Base-by-base conservation (phyloP, 2,329 filamentous ascomycete species). In the Trichoderma atrobrunneum region DNA sequence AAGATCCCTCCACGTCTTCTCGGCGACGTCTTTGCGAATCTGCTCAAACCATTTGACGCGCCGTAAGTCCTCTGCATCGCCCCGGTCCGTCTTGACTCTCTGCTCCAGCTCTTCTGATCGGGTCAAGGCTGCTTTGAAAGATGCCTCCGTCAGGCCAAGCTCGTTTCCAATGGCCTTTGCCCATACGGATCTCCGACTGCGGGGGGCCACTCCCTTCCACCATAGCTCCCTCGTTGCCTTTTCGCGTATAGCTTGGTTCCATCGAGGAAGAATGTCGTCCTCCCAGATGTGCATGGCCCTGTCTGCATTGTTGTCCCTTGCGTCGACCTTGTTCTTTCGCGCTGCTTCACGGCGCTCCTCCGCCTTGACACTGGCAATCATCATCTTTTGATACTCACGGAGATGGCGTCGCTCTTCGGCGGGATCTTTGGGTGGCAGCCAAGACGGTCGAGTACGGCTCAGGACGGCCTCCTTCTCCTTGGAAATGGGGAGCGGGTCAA, bases 361-460 rank as follows among this genome's bases (percentile, higher is more conserved):
- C 0, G 88, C 87, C 77, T 89, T 88, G 66, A 84, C 80, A 75
- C 89, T 90, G 59, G 84, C 84, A 0, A 85, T 86, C 91, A 95
- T 93, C 92, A 96, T 95, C 80, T 87, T 90, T 81, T 95, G 91
- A 79, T 95, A 96, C 79, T 96, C 90, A 78, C 89, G 94, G 75
- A 99, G 80, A 81, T 99, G 96, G 76, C 91, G 91, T 79, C 89
- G 93, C 83, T 99, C 96, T 81, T 99, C 96, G 69, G 92, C 92
- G 2, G 94, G 95, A 75, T 96, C 91, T 82, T 96, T 96, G 1
- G 93, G 93, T 1, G 93, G 93, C 3, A 96, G 84, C 93, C 93
- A 96, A 1, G 92, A 94, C 0, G 93, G 93, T 48, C 93, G 87
- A 2, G 93, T 96, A 21, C 93, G 87, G 28, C 92, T 94, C 26